phyloP scores from a whole-genome alignment of 148 eudicot genomes.

The Polygonum aviculare region DNA sequence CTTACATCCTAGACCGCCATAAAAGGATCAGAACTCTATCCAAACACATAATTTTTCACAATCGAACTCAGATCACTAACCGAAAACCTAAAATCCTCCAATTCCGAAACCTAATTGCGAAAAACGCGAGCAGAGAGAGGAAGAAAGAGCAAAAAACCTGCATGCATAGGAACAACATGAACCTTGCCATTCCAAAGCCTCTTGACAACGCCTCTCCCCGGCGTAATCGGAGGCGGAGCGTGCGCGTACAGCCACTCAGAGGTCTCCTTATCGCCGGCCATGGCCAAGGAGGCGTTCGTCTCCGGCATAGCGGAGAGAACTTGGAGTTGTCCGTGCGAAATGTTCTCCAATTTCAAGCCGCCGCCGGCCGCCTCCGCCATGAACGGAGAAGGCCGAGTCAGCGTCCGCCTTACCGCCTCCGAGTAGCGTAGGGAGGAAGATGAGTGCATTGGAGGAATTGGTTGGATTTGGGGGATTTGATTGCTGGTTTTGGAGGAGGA shows the following conservation, averaged over 20 bases:
- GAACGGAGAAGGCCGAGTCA: constrained; percentile 46
- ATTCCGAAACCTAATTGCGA: neutral
- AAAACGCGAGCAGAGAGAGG: neutral
- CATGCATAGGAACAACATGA: constrained; percentile 74
- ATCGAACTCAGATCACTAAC: neutral
- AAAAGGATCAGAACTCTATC: neutral
- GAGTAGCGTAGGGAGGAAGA: constrained; percentile 56
- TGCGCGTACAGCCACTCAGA: constrained; percentile 35
- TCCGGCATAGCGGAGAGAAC: constrained; percentile 57
- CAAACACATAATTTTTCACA: neutral
- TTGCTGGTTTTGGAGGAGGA: neutral
- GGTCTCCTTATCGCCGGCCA: constrained; percentile 23
- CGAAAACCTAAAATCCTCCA: neutral
- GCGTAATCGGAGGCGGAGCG: constrained; percentile 52
- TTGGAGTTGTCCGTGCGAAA: constrained; percentile 87
- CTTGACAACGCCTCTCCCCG: constrained; percentile 57
- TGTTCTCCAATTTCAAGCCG: constrained; percentile 42
- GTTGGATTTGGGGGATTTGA: neutral
- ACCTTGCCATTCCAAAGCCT: constrained; percentile 40
- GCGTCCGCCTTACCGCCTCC: constrained; percentile 31
- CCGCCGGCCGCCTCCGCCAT: constrained; percentile 49
- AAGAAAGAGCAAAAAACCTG: constrained; percentile 24
- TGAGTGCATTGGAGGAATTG: constrained; percentile 44
- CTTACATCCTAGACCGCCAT: too few species aligned
- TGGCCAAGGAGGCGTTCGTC: constrained; percentile 32